Conservation (phyloP, 352 stramenopile genomes). For the Pythium sukuiense region DNA sequence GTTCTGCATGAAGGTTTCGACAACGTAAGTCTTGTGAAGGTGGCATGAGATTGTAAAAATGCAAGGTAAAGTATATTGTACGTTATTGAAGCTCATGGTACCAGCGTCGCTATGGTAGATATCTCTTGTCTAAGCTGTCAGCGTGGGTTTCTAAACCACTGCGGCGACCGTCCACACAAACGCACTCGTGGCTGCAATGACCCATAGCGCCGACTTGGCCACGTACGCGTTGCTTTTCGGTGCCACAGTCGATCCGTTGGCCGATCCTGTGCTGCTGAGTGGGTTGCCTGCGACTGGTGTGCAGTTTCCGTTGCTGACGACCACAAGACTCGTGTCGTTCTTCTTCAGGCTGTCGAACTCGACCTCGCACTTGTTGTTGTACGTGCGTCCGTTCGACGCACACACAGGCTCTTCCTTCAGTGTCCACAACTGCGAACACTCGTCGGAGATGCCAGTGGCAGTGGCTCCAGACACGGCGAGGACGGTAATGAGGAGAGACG, state of each 20-base stretch:
- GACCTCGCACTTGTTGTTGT: slow-evolving; percentile 49
- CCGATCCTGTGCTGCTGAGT: neutral
- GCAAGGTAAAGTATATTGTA: too few species aligned
- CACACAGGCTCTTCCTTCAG: slow-evolving; percentile 30
- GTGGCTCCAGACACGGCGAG: neutral
- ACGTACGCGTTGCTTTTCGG: neutral
- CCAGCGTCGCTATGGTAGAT: neutral
- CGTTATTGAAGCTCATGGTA: neutral
- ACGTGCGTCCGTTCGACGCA: slow-evolving; percentile 47
- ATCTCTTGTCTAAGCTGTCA: neutral
- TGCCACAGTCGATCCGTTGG: neutral
- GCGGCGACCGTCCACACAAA: slow-evolving; percentile 5
- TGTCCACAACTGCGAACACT: slow-evolving; percentile 35
- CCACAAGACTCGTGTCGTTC: slow-evolving; percentile 19
- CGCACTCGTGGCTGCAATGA: slow-evolving; percentile 3
- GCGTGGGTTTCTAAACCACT: slow-evolving; percentile 3
- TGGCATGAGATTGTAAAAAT: too few species aligned
- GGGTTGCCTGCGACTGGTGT: neutral
- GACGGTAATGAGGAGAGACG: neutral
- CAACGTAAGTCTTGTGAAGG: too few species aligned
- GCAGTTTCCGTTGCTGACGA: slow-evolving; percentile 21
- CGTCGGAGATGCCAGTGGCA: slow-evolving; percentile 3
- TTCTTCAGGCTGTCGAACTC: slow-evolving; percentile 31
- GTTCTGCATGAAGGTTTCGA: too few species aligned
- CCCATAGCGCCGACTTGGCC: slow-evolving; percentile 10